Percentiles rank a stretch among this genome's conserved stretches.
Evolutionary conservation across 1,284 basidiomycete species (phyloP).

Genomic region (Fomitopsis betulina): DNA sequence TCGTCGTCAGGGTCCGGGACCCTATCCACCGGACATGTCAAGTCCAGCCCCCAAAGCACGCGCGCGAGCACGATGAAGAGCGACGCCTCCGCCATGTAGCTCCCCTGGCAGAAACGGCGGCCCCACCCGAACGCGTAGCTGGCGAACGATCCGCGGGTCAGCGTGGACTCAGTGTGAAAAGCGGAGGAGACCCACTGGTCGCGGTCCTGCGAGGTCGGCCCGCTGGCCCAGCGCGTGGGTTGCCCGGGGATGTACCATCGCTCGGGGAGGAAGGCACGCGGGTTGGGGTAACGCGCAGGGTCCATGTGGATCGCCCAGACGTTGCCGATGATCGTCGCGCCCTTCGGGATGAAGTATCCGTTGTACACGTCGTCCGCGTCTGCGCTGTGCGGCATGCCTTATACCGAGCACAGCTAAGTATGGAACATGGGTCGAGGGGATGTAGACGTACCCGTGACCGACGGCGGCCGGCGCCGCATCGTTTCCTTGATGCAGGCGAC

Average conservation of each 20-base stretch:
- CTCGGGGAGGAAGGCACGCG: slow-evolving; percentile 18
- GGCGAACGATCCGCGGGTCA: background rate
- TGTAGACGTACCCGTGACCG: slow-evolving; percentile 17
- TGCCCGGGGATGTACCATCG: slow-evolving; percentile 19
- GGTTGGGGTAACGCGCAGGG: slow-evolving; percentile 13
- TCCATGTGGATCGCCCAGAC: slow-evolving; percentile 14
- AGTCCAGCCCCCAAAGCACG: slow-evolving; percentile 26
- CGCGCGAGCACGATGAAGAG: slow-evolving; percentile 26
- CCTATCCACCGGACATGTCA: slow-evolving; percentile 19
- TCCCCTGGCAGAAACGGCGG: slow-evolving; percentile 26
- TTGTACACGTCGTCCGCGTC: slow-evolving; percentile 18
- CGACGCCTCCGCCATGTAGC: slow-evolving; percentile 25
- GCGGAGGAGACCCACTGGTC: slow-evolving; percentile 14
- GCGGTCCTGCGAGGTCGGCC: slow-evolving; percentile 22
- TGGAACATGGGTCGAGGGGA: background rate
- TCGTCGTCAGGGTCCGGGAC: slow-evolving; percentile 26
- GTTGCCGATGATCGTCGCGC: slow-evolving; percentile 16
- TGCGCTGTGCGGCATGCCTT: slow-evolving; percentile 14
- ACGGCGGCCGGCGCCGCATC: slow-evolving; percentile 20
- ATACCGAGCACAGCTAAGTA: no score
- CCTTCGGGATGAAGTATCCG: slow-evolving; percentile 23
- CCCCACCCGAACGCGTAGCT: slow-evolving; percentile 30
- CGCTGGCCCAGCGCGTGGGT: slow-evolving; percentile 22
- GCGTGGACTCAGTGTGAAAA: background rate
- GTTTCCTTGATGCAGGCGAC: slow-evolving; percentile 29